Evolutionary conservation across 2,329 filamentous ascomycete genomes (phyloP).

Genomic region (Phoma sp.): DNA sequence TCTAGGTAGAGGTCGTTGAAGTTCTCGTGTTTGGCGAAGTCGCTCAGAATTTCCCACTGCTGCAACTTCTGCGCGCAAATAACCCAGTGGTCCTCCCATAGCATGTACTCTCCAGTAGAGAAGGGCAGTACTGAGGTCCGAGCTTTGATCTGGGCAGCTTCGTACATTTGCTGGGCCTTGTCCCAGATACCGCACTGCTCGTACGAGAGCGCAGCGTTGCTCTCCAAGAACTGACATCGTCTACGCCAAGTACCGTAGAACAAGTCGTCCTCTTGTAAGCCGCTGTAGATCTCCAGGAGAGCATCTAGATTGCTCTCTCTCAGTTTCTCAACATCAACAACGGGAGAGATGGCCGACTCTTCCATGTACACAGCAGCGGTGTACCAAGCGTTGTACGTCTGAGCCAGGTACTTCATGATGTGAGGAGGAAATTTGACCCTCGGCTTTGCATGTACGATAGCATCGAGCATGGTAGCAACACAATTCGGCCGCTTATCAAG

Average conservation of each 20-base stretch:
- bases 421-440: conserved; percentile 93
- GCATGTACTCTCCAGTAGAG: conserved; percentile 95
- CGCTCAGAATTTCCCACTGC: conserved; percentile 97
- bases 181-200: conserved; percentile 99
- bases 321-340: conserved; percentile 81
- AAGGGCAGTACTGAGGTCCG: conserved; percentile 95
- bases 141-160: conserved; percentile 95
- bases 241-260: conserved; percentile 98
- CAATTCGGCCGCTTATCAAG: conserved; percentile 96
- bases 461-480: conserved; percentile 88
- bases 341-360: conserved; percentile 81
- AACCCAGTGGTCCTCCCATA: conserved; percentile 99
- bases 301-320: conserved; percentile 96
- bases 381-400: conserved; percentile 97
- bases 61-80: conserved; percentile 97
- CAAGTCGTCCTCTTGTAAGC: conserved; percentile 91
- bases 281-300: conserved; percentile 89
- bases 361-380: conserved; percentile 91
- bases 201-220: conserved; percentile 94
- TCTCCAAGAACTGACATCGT: conserved; percentile 95
- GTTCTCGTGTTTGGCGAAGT: conserved; percentile 99
- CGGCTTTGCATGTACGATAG: conserved; percentile 81
- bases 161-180: conserved; percentile 96
- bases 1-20: conserved; percentile 95
- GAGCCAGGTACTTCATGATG: conserved; percentile 92